Evolutionary conservation across 106 monocot genomes (phyloP), one percentile per base, ranked within the genome.

Genomic region (Dendrobium chrysotoxum): DNA sequence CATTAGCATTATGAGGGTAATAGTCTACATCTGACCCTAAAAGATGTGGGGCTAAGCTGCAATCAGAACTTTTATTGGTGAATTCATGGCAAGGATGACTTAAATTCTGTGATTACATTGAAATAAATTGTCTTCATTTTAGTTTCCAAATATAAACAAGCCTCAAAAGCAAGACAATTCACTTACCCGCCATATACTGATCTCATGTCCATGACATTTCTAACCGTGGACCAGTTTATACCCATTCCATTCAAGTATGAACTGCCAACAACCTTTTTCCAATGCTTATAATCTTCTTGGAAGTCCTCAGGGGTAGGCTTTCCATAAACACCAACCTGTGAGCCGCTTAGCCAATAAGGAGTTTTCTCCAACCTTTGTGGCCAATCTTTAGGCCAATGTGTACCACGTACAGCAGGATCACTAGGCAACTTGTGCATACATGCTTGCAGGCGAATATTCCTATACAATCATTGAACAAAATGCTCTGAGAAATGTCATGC

Each of bases 141-240:
- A 57, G 18, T 57, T 57, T 57, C 57, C 18, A 57, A 20, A 57
- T 57, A 6, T 17, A 71, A 5, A 4, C 35, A 31, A 71, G 16
- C 3, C 12, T 28, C 11, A 35, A 25, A 64, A 64, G 23, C 5
- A 23, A 64, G 64, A 26, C 13, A 25, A 15, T 25, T 26, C 64
- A 16, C 71, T 88, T 90, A 96, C 93, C 96, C 96, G 79, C 96
- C 96, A 79, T 96, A 96, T 7, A 93, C 88, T 70, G 96, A 77
- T 84, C 92, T 87, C 96, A 96, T 96, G 78, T 96, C 96, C 96
- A 96, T 96, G 82, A 90, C 93, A 83, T 96, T 96, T 82, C 96
- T 88, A 40, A 96, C 84, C n/a, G 72, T 85, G 17, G 91, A 84
- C 96, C 96, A 96, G 81, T 93, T 77, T 44, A 96, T 90, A 70